Percentiles rank a stretch among this genome's conserved stretches.
Conservation (phyloP, 2,329 filamentous ascomycete genomes). For the Purpureocillium lavendulum region DNA sequence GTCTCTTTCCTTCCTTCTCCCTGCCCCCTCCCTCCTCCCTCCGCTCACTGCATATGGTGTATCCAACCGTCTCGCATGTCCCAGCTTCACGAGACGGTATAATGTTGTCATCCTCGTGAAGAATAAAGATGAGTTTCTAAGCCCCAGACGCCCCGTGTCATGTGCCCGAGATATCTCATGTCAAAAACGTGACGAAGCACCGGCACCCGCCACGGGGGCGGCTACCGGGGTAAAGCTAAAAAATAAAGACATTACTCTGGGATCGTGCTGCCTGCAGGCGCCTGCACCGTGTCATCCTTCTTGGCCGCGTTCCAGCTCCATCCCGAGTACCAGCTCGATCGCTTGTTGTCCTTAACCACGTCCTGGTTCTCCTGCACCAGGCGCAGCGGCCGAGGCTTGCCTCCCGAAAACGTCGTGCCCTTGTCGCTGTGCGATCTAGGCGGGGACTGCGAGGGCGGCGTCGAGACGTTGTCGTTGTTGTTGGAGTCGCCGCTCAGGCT, state of each 20-base stretch:
- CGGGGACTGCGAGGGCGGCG: slow-evolving; percentile 44
- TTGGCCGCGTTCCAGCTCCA: slow-evolving; percentile 43
- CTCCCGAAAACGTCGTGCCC: slow-evolving; percentile 49
- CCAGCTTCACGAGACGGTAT: too few relatives aligned
- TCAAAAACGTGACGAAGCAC: background rate
- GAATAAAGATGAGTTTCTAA: too few relatives aligned
- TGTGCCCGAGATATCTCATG: too few relatives aligned
- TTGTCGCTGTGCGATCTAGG: slow-evolving; percentile 43
- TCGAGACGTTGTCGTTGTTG: slow-evolving; percentile 34
- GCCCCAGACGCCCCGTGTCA: background rate
- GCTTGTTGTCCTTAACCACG: slow-evolving; percentile 43
- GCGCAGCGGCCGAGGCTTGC: slow-evolving; percentile 75
- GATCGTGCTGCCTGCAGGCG: slow-evolving; percentile 19
- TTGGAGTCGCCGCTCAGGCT: slow-evolving; percentile 62
- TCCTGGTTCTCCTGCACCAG: slow-evolving; percentile 73
- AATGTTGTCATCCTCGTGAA: too few relatives aligned
- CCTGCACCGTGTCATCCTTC: slow-evolving; percentile 35
- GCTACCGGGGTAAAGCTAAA: background rate
- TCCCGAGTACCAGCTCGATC: slow-evolving; percentile 55
- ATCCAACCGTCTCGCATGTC: slow-evolving; percentile 1
- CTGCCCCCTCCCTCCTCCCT: too few relatives aligned
- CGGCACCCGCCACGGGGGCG: background rate
- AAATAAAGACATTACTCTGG: slow-evolving; percentile 20
- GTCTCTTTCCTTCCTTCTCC: too few relatives aligned
- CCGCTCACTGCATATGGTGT: background rate